Percentiles rank a stretch among this genome's conserved stretches.
Conservation (phyloP, 108 stramenopile species). For the Fragilariopsis cylindrus region DNA sequence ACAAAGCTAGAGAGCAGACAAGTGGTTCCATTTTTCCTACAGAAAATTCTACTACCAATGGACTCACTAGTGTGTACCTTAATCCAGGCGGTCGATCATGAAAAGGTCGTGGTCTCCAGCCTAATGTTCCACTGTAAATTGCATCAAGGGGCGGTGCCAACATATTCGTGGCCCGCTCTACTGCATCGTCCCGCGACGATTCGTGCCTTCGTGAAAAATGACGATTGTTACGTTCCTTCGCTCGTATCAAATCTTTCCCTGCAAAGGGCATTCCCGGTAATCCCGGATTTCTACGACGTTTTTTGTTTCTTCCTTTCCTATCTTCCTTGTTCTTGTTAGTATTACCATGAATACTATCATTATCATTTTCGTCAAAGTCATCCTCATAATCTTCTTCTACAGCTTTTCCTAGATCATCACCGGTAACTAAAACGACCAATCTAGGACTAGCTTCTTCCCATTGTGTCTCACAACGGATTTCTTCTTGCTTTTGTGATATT, state of each 20-base stretch:
- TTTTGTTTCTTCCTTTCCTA: too few relatives aligned
- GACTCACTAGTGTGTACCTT: conserved; percentile 56
- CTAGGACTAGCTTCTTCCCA: conserved; percentile 86
- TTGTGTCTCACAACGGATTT: conserved; percentile 72
- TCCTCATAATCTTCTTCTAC: conserved; percentile 9
- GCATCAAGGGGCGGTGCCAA: conserved; percentile 84
- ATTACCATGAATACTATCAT: too few relatives aligned
- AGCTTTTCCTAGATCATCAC: conserved; percentile 48
- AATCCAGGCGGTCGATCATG: conserved; percentile 73
- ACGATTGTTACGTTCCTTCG: conserved; percentile 48
- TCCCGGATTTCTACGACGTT: conserved; percentile 1
- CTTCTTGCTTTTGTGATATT: conserved; percentile 61
- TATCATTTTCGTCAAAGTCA: too few relatives aligned
- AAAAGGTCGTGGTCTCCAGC: conserved; percentile 80
- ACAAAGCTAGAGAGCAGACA: conserved; percentile 72
- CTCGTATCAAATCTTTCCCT: conserved; percentile 56
- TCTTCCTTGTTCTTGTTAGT: too few relatives aligned
- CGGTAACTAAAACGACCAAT: conserved; percentile 59
- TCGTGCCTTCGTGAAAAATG: conserved; percentile 33
- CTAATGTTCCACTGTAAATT: conserved; percentile 47
- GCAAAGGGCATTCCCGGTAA: conserved; percentile 63
- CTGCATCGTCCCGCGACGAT: conserved; percentile 10
- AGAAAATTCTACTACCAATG: conserved; percentile 51
- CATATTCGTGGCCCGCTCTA: conserved; percentile 11
- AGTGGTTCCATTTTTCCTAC: conserved; percentile 64